Evolutionary conservation across 768 basidiomycete species (phyloP).

Genomic region (Omphalotus guepiniiformis): DNA sequence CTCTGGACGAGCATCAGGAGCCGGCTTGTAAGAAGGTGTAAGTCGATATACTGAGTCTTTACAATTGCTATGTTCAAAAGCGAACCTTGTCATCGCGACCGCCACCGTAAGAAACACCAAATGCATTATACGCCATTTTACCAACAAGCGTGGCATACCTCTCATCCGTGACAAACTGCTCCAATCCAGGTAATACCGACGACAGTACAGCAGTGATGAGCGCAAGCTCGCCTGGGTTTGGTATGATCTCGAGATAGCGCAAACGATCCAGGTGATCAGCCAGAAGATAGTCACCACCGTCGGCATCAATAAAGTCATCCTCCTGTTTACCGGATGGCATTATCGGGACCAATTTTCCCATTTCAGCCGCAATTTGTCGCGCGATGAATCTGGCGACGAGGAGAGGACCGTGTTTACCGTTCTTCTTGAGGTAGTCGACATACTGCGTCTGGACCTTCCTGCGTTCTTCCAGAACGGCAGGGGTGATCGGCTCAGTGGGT

Average conservation of each 20-base stretch:
- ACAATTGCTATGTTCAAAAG: constrained; percentile 7
- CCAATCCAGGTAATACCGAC: constrained; percentile 64
- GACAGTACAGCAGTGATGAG: constrained; percentile 53
- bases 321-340: constrained; percentile 19
- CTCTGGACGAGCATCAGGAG: constrained; percentile 53
- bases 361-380: constrained; percentile 64
- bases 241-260: constrained; percentile 56
- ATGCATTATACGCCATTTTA: constrained; percentile 74
- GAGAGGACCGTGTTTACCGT: constrained; percentile 40
- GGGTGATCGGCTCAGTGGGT: constrained; percentile 20
- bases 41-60: not conserved
- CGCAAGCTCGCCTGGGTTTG: constrained; percentile 44
- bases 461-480: constrained; percentile 39
- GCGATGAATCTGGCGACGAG: constrained; percentile 72
- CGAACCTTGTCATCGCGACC: constrained; percentile 71
- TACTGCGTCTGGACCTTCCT: constrained; percentile 58
- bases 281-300: constrained; percentile 52
- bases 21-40: constrained; percentile 45
- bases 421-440: constrained; percentile 48
- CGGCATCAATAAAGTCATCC: constrained; percentile 44
- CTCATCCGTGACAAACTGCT: constrained; percentile 64
- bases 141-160: constrained; percentile 57
- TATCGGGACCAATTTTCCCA: constrained; percentile 44
- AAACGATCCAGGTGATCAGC: constrained; percentile 77
- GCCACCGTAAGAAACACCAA: constrained; percentile 62